These are phyloP conservation scores for Chenopodium quinoa DNA, from an alignment of 148 eudicot genomes.

Conservation along the genomic window DNA sequence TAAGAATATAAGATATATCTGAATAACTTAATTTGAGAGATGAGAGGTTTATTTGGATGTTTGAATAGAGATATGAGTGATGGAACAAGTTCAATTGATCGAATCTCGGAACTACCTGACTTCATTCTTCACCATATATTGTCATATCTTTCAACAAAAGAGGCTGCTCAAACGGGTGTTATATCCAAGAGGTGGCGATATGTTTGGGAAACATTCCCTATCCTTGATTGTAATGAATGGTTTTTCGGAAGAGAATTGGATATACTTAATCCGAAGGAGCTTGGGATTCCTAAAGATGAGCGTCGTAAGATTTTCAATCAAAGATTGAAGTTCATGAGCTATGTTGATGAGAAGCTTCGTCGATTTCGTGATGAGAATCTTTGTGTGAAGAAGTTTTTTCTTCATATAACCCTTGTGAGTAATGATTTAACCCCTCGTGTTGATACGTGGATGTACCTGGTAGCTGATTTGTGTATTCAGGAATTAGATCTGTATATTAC, in stretches of 20 bases:
- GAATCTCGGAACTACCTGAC: slow-evolving; percentile 25
- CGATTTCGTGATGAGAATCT: slow-evolving; percentile 14
- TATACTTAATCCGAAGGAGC: slow-evolving; percentile 26
- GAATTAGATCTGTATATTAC: slow-evolving; percentile 23
- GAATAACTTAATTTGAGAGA: background rate
- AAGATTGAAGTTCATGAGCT: slow-evolving; percentile 24
- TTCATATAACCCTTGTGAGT: slow-evolving; percentile 27
- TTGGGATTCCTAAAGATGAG: slow-evolving; percentile 22
- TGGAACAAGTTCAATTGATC: slow-evolving; percentile 3
- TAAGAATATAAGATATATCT: background rate
- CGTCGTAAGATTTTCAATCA: slow-evolving; percentile 17
- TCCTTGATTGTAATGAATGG: slow-evolving; percentile 23
- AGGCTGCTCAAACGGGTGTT: slow-evolving; percentile 21
- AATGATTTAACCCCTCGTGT: slow-evolving; percentile 19
- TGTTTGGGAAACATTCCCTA: slow-evolving; percentile 26
- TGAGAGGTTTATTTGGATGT: background rate
- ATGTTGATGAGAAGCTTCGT: slow-evolving; percentile 18
- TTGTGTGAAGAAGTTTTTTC: slow-evolving; percentile 15
- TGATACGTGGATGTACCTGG: slow-evolving; percentile 25
- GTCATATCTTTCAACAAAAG: slow-evolving; percentile 21
- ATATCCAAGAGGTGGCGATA: slow-evolving; percentile 26
- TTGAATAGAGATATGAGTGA: slow-evolving; percentile 19
- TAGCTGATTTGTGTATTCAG: slow-evolving; percentile 13
- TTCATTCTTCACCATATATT: slow-evolving; percentile 27
- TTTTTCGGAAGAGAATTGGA: slow-evolving; percentile 22